These are phyloP conservation scores for Martiniozyma abietophila DNA, from an alignment of 805 yeast genomes.

Conservation along the genomic window DNA sequence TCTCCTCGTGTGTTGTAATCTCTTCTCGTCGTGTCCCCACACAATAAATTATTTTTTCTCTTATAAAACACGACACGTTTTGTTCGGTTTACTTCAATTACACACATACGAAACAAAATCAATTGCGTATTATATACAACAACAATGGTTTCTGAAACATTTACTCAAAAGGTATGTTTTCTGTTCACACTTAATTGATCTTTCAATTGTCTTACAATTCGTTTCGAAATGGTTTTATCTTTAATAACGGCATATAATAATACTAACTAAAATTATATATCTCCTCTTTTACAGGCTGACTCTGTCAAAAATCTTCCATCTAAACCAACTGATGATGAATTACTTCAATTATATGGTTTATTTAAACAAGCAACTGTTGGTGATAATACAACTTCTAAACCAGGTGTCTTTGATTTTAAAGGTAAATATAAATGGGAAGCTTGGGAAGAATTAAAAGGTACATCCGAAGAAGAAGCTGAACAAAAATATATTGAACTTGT, in stretches of 20 bases:
- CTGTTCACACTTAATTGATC: no score
- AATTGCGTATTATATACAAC: not conserved
- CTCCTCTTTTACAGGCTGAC: slow-evolving; percentile 44
- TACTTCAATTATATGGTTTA: slow-evolving; percentile 79
- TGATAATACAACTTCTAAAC: slow-evolving; percentile 80
- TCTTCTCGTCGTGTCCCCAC: no score
- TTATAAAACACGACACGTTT: no score
- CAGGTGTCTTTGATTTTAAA: slow-evolving; percentile 86
- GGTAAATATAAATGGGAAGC: slow-evolving; percentile 98
- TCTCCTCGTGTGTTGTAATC: no score
- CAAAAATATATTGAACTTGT: slow-evolving; percentile 62
- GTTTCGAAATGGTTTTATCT: no score
- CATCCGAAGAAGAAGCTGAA: slow-evolving; percentile 86
- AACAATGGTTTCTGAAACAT: slow-evolving; percentile 29
- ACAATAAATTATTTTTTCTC: no score
- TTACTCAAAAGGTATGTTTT: slow-evolving; percentile 29
- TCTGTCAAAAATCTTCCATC: slow-evolving; percentile 66
- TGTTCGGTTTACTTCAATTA: not conserved
- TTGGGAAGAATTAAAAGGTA: slow-evolving; percentile 85
- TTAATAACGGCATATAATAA: no score
- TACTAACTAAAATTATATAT: slow-evolving; percentile 4
- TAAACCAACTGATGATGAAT: slow-evolving; percentile 81
- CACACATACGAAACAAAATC: slow-evolving; percentile 1
- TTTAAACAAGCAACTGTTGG: slow-evolving; percentile 97
- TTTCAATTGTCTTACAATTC: no score